Conservation (phyloP, 116 monocot genomes). For the Posidonia oceanica region DNA sequence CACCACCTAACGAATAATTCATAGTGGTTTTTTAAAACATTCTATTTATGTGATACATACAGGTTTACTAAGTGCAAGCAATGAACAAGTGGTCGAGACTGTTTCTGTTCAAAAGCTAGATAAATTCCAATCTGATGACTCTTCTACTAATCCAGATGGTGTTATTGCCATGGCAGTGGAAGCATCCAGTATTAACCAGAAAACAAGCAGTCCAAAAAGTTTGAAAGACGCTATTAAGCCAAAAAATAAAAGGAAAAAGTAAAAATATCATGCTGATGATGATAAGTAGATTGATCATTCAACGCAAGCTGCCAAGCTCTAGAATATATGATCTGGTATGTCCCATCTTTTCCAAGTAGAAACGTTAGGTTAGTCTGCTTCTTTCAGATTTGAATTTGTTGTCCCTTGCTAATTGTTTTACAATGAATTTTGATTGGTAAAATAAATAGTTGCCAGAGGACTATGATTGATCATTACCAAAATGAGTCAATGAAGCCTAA, state of each 20-base stretch:
- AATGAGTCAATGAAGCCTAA: too few species aligned
- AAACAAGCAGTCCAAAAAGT: constrained; percentile 8
- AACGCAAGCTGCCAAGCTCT: too few species aligned
- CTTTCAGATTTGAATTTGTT: too few species aligned
- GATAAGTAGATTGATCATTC: not conserved
- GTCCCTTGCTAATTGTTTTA: too few species aligned
- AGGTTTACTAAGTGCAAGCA: not conserved
- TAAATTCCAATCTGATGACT: not conserved
- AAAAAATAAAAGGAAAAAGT: constrained; percentile 14
- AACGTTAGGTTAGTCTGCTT: too few species aligned
- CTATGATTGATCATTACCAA: too few species aligned
- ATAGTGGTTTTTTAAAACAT: not conserved
- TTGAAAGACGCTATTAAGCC: constrained; percentile 12
- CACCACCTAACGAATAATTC: too few species aligned
- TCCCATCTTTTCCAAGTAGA: too few species aligned
- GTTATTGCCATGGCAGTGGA: not conserved
- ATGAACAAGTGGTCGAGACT: constrained; percentile 1
- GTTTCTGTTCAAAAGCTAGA: constrained; percentile 3
- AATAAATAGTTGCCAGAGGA: too few species aligned
- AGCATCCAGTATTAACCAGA: not conserved
- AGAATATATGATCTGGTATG: too few species aligned
- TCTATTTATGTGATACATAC: not conserved
- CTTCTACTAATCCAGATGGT: not conserved
- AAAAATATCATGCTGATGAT: not conserved
- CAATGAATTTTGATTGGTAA: too few species aligned